A percentile compares a stretch with the other conserved stretches of the same genome.
Evolutionary conservation across 306 rosid species (phyloP).

Genomic region (Quercus berberidifolia): DNA sequence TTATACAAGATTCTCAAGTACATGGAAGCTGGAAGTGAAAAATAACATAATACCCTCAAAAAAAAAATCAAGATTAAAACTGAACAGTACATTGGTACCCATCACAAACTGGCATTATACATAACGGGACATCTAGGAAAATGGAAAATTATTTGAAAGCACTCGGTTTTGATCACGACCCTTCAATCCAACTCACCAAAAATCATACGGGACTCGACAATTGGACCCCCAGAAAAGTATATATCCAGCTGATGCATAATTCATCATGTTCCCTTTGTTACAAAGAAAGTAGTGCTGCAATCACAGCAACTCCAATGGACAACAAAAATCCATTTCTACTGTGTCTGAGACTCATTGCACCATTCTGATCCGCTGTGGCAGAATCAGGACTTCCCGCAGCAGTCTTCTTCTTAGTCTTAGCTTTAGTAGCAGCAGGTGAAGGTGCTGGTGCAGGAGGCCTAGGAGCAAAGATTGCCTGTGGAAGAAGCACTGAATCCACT

Average conservation of each 20-base stretch:
- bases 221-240: neutral
- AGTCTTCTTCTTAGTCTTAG: conserved; percentile 40
- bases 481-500: conserved; percentile 60
- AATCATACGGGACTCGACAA: neutral
- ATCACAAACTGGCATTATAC: neutral
- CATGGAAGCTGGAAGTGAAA: neutral
- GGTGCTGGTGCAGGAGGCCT: conserved; percentile 58
- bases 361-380: conserved; percentile 13
- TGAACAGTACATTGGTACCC: neutral
- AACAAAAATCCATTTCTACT: conserved; percentile 5
- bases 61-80: neutral
- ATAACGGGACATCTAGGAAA: neutral
- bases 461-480: conserved; percentile 52
- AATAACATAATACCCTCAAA: neutral
- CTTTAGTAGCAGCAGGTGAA: conserved; percentile 31
- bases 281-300: neutral
- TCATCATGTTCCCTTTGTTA: neutral
- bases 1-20: neutral
- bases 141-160: conserved; percentile 2
- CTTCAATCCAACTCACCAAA: conserved; percentile 6
- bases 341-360: conserved; percentile 6
- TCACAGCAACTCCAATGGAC: conserved; percentile 22
- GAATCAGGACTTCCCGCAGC: conserved; percentile 18
- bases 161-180: neutral
- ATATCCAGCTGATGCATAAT: neutral